phyloP scores from a whole-genome alignment of 2,329 filamentous ascomycete species.

The Metarhizium brunneum region DNA sequence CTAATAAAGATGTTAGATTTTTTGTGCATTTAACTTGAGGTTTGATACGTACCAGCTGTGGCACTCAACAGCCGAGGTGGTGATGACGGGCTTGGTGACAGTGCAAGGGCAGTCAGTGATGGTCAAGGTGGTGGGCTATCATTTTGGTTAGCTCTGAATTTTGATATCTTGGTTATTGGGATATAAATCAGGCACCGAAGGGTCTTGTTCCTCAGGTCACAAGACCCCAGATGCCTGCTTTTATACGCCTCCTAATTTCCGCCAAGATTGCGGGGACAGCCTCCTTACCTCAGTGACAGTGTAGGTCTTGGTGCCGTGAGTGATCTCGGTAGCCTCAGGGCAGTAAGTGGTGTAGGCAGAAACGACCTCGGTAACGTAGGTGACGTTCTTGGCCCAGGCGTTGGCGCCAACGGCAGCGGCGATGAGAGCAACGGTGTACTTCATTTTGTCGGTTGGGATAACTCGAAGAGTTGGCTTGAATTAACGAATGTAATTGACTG shows the following conservation, averaged over 20 bases:
- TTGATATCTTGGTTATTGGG: neutral
- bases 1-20: conserved; percentile 22
- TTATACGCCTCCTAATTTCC: neutral
- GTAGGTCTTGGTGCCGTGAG: conserved; percentile 57
- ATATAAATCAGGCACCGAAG: neutral
- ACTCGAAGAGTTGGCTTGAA: conserved; percentile 20
- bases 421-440: conserved; percentile 48
- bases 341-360: conserved; percentile 63
- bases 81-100: conserved; percentile 48
- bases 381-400: conserved; percentile 40
- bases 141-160: too few relatives aligned
- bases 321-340: conserved; percentile 55
- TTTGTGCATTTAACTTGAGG: neutral
- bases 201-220: neutral
- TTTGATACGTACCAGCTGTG: conserved; percentile 37
- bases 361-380: conserved; percentile 56
- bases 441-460: conserved; percentile 52
- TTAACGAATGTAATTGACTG: conserved; percentile 52
- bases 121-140: conserved; percentile 56
- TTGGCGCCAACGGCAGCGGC: conserved; percentile 39
- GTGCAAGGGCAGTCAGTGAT: conserved; percentile 67
- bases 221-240: neutral
- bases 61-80: conserved; percentile 43
- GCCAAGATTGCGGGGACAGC: too few relatives aligned
- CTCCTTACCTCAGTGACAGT: conserved; percentile 51